Evolutionary conservation across 2,329 filamentous ascomycete genomes (phyloP).

Genomic region (Penicillium rolfsii): DNA sequence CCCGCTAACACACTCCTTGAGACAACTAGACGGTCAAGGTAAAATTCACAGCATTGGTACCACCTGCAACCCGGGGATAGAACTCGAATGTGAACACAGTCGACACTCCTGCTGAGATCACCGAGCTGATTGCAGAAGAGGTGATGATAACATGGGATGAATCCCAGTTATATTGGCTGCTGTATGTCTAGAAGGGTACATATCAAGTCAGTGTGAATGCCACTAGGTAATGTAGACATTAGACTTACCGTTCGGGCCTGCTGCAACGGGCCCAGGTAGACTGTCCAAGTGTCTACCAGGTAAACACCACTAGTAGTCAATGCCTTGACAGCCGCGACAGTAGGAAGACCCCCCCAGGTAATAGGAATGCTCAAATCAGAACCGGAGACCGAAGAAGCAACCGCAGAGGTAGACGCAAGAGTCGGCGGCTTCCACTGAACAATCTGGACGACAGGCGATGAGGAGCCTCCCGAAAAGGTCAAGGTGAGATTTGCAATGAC

Average conservation of each 20-base stretch:
- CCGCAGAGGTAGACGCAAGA: constrained; percentile 32
- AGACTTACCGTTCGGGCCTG: constrained; percentile 45
- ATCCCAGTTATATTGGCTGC: constrained; percentile 58
- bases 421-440: constrained; percentile 58
- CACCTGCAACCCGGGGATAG: constrained; percentile 51
- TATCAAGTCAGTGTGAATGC: background rate
- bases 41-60: constrained; percentile 55
- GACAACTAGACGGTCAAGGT: constrained; percentile 47
- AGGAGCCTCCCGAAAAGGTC: constrained; percentile 55
- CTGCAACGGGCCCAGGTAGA: constrained; percentile 57
- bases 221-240: background rate
- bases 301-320: constrained; percentile 53
- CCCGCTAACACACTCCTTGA: background rate
- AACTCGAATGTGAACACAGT: constrained; percentile 60
- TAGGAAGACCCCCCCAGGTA: constrained; percentile 55
- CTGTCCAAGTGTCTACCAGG: constrained; percentile 61
- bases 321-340: constrained; percentile 57
- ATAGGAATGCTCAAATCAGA: constrained; percentile 55
- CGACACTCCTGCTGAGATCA: constrained; percentile 50
- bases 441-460: constrained; percentile 52
- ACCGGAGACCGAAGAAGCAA: constrained; percentile 39
- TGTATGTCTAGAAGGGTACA: constrained; percentile 48
- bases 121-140: constrained; percentile 49
- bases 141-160: constrained; percentile 52
- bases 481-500: constrained; percentile 57